Base-by-base conservation (phyloP, 2,329 filamentous ascomycete species). In the Diaporthe ampelina region DNA sequence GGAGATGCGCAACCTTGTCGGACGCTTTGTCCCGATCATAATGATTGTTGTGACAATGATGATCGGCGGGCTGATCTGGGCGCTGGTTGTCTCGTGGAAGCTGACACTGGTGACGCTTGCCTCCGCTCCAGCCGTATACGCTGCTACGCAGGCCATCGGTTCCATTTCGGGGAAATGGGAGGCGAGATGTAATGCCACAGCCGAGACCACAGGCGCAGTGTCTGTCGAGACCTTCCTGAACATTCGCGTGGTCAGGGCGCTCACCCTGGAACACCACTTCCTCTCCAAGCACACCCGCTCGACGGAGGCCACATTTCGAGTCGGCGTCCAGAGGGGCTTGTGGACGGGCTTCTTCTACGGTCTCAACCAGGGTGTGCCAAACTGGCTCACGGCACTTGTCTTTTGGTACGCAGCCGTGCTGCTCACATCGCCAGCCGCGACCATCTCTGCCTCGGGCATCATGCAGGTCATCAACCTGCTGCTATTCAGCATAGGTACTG, bases 1-100 rank as follows among this genome's bases (percentile, higher is more conserved):
- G 81, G 95, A 98, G 80, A 95, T 97, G 90, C 90, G 94, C 11
- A 95, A 94, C 78, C 85, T 98, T 0, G 87, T 97, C 0, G 93
- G 94, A 2, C 90, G 93, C 1, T 97, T 98, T 79, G 87, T 92
- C 0, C 93, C 93, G 1, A 90, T 93, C 70, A 82, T 93, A 0
- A 86, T 95, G 19, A 90, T 93, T 13, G 91, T 94, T 4, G 80
- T 86, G 0, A 83, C 91, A 69, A 95, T 97, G 88, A 87, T 94
- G 24, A 73, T 84, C 0, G 88, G 93, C n/a, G 91, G 94, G 0
- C 79, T 97, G 9, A 79, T 89, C 2, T 98, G 95, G 95, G 92
- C 94, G 5, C 82, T 97, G 21, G 81, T 87, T 0, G 89, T 93
- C 40, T 92, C 92, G 58, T 98, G 95, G 95, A 93, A 93, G 79